Base-by-base conservation (phyloP, 352 stramenopile species). In the Pythium monospermum region DNA sequence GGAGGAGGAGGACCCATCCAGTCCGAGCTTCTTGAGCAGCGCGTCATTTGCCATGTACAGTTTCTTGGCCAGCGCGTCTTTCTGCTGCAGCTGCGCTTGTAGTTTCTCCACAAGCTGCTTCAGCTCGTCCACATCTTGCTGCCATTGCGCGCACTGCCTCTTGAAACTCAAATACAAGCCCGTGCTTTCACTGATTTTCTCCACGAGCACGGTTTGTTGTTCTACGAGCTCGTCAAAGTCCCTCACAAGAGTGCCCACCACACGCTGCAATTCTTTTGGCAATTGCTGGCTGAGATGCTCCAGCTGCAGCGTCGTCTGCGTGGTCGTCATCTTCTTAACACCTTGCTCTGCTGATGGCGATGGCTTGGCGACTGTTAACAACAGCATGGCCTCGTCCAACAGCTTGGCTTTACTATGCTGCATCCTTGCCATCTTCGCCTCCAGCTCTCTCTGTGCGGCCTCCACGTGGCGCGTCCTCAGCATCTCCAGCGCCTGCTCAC, bases 31-130 rank as follows among this genome's bases (percentile, higher is more conserved):
- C 48, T 66, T 61, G 2, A 87, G 46, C 22, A 87, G 53, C n/a
- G 61, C 73, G 43, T 85, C 74, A 26, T 87, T 86, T 19, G 76
- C 74, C 27, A 71, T 28, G 50, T 87, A 86, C 16, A 87, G 33
- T 43, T 85, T 82, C 45, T 74, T 83, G 28, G 73, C 80, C 4
- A 85, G 55, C 0, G 32, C 23, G 39, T 86, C 74, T 23, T 87
- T 87, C 19, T 49, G 54, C 35, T 80, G 53, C 2, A 85, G 49
- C 28, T 80, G 68, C 21, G 69, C 25, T 11, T 81, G 56, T 6
- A 85, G 37, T 2, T 44, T 71, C 31, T 68, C 49, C 25, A 81
- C 18, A 1, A 57, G 59, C 16, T 28, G 57, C 38, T 66, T 56
- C 1, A 81, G 59, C 13, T 81, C 72, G 6, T 35, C 19, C 0